phyloP scores from a whole-genome alignment of 352 stramenopile species.

The Pythium phragmiticola region DNA sequence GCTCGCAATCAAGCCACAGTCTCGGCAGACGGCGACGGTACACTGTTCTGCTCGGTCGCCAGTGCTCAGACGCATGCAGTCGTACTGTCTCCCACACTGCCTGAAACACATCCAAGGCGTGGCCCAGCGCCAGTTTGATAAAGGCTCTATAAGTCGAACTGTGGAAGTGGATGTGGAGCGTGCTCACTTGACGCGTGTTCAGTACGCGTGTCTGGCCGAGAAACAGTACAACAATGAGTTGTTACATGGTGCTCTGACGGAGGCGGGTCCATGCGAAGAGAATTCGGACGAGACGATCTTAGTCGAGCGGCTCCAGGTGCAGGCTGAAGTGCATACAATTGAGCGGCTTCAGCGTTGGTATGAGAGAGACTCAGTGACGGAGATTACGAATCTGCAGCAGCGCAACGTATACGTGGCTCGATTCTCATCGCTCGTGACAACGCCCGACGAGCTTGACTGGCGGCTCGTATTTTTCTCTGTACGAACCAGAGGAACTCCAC shows the following conservation, averaged over 20 bases:
- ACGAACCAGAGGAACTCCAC: conserved; percentile 5
- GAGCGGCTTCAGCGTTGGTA: conserved; percentile 1
- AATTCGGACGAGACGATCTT: not conserved
- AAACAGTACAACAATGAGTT: conserved; percentile 9
- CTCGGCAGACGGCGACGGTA: not conserved
- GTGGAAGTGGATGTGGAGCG: conserved; percentile 11
- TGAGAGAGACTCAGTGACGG: not conserved
- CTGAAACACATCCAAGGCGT: conserved; percentile 6
- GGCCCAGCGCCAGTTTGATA: not conserved
- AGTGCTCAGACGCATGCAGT: conserved; percentile 2
- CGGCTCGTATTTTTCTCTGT: conserved; percentile 16
- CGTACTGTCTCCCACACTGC: conserved; percentile 19
- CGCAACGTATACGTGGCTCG: conserved; percentile 16
- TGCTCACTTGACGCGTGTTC: conserved; percentile 4
- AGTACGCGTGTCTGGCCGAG: conserved; percentile 19
- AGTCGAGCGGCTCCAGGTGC: conserved; percentile 19
- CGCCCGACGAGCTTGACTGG: conserved; percentile 18
- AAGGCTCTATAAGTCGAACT: not conserved
- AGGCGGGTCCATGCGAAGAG: not conserved
- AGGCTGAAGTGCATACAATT: conserved; percentile 16
- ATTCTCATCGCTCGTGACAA: conserved; percentile 20
- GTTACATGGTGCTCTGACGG: not conserved
- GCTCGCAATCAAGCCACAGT: not conserved
- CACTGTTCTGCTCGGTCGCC: not conserved
- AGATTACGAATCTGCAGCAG: conserved; percentile 6